phyloP scores from a whole-genome alignment of 2,329 filamentous ascomycete genomes.

The Tolypocladium album region DNA sequence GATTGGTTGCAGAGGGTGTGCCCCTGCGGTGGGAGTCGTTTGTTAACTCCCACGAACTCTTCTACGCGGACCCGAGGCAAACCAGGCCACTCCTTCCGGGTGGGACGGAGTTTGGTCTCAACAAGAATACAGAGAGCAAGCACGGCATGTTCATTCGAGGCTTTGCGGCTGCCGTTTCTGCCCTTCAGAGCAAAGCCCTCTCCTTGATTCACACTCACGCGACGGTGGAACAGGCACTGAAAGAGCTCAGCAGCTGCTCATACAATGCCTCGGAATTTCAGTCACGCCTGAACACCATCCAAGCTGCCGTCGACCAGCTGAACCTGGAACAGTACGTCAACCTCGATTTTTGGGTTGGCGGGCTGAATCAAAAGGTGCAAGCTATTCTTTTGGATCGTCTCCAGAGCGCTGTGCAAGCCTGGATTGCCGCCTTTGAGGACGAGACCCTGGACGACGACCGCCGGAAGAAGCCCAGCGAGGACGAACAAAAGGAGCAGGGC shows the following conservation, averaged over 20 bases:
- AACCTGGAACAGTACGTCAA: constrained; percentile 96
- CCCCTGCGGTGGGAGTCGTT: constrained; percentile 96
- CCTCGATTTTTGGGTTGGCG: constrained; percentile 77
- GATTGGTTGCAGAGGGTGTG: constrained; percentile 74
- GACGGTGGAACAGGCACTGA: constrained; percentile 70
- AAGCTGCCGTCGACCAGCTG: constrained; percentile 88
- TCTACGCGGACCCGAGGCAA: constrained; percentile 39
- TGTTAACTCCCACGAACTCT: constrained; percentile 90
- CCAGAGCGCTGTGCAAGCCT: constrained; percentile 71
- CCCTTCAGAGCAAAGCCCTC: constrained; percentile 79
- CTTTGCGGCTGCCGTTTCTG: constrained; percentile 76
- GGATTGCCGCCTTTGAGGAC: constrained; percentile 78
- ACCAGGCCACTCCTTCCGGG: constrained; percentile 32
- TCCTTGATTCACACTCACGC: constrained; percentile 69
- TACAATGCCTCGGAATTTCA: constrained; percentile 77
- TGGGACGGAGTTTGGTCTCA: constrained; percentile 27
- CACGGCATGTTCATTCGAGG: constrained; percentile 95
- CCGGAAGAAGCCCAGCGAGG: constrained; percentile 37
- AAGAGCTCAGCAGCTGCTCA: constrained; percentile 72
- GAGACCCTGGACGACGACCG: constrained; percentile 41
- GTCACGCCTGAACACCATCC: constrained; percentile 70
- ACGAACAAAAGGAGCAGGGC: constrained; percentile 35
- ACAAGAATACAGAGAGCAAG: constrained; percentile 66
- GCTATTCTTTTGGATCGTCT: constrained; percentile 69
- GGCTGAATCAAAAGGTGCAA: constrained; percentile 80